phyloP scores from a whole-genome alignment of 768 basidiomycete species.

The Boletus coccyginus region DNA sequence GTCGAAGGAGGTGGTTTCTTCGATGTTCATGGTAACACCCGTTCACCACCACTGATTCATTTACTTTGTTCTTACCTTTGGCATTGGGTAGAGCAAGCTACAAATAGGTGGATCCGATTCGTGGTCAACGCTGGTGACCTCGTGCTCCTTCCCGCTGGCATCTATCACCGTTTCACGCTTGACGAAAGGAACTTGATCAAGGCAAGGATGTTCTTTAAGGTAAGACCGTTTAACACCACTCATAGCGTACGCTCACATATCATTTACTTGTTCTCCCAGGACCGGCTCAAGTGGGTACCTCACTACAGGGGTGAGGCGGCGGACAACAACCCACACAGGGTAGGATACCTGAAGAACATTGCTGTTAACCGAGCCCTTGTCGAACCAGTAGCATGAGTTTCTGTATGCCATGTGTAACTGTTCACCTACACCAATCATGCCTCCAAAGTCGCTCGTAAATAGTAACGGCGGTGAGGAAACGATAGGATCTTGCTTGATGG shows the following conservation, averaged over 20 bases:
- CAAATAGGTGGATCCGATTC: conserved; percentile 79
- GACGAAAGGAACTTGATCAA: conserved; percentile 71
- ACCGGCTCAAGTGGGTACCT: conserved; percentile 89
- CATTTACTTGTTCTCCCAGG: conserved; percentile 42
- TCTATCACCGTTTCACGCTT: conserved; percentile 93
- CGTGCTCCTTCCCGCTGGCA: conserved; percentile 82
- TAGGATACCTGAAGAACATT: conserved; percentile 52
- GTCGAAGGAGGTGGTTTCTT: conserved; percentile 85
- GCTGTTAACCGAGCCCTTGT: conserved; percentile 28
- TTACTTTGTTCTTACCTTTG: neutral
- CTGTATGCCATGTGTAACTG: neutral
- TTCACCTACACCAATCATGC: neutral
- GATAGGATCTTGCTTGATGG: neutral
- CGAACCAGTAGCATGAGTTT: neutral
- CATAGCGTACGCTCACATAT: neutral
- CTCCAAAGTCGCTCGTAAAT: neutral
- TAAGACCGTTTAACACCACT: conserved; percentile 27
- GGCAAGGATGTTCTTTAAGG: conserved; percentile 84
- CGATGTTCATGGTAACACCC: conserved; percentile 72
- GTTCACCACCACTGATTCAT: too few species aligned
- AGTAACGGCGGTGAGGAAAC: neutral
- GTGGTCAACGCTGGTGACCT: conserved; percentile 76
- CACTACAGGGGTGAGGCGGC: conserved; percentile 61
- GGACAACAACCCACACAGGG: conserved; percentile 60
- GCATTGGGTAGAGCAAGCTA: conserved; percentile 50